Evolutionary conservation across 2,329 filamentous ascomycete genomes (phyloP).

Genomic region (Gliomastix tumulicola): DNA sequence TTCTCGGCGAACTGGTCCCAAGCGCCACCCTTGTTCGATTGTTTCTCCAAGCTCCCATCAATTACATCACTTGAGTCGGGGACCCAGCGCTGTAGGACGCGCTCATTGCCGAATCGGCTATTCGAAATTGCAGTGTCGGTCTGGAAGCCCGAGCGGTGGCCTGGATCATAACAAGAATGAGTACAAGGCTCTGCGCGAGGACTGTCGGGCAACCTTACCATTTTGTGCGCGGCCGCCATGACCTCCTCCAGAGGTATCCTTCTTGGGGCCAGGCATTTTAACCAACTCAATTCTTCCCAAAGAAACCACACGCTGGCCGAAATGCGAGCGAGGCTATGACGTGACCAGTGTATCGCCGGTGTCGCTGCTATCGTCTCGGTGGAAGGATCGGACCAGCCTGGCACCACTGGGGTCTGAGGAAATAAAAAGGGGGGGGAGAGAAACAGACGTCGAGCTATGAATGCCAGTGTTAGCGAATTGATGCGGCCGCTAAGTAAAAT

Average conservation of each 20-base stretch:
- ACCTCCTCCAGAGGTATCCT: conserved; percentile 1
- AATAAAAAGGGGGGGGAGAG: too few relatives aligned
- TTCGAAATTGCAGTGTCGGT: conserved; percentile 88
- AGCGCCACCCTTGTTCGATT: conserved; percentile 29
- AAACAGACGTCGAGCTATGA: too few relatives aligned
- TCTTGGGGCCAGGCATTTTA: conserved; percentile 4
- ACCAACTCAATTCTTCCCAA: too few relatives aligned
- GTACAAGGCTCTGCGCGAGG: conserved; percentile 2
- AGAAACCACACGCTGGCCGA: too few relatives aligned
- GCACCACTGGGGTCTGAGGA: too few relatives aligned
- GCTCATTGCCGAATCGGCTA: conserved; percentile 60
- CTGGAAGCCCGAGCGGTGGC: conserved; percentile 63
- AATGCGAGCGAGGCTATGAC: too few relatives aligned
- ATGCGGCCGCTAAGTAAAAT: too few relatives aligned
- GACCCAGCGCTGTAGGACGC: conserved; percentile 76
- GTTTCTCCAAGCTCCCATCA: conserved; percentile 66
- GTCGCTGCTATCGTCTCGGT: too few relatives aligned
- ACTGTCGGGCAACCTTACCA: conserved; percentile 16
- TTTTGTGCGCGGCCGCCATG: conserved; percentile 17
- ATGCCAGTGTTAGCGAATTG: too few relatives aligned
- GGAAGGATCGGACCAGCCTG: too few relatives aligned
- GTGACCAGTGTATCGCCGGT: too few relatives aligned
- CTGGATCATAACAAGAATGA: conserved; percentile 37
- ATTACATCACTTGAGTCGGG: conserved; percentile 53
- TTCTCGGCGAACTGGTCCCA: conserved; percentile 98